Base-by-base conservation (phyloP, 139 green algal genomes). In the Yamagishiella unicocca region DNA sequence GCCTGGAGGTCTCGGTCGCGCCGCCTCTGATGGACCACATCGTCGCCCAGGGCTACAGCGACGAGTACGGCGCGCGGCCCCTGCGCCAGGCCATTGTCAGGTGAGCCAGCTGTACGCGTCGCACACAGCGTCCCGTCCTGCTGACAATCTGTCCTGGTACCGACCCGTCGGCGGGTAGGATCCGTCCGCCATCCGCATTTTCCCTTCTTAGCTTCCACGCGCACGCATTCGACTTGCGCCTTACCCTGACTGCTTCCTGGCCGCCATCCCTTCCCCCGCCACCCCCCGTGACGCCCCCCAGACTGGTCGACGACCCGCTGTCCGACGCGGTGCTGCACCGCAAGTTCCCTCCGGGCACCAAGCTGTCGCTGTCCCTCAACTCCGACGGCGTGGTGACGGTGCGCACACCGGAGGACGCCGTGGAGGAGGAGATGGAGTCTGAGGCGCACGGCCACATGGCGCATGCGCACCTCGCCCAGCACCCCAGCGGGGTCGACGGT, bases 41-140 rank as follows among this genome's bases (percentile, higher is more conserved):
- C 77, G 53, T 94, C 40, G 53, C 76, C 27, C 93, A 97, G 58
- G 96, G 95, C 37, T 96, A 95, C 91, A 93, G 85, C 58, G 87
- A 89, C 42, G 74, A 91, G 54, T 97, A 96, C 62, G 96, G 96
- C 35, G 96, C 93, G 37, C 87, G 96, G 22, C 95, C 96, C 46
- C 89, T 98, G 88, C 90, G 96, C 12, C 90, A 95, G 61, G 95
- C 92, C 76, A 91, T 97, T 70, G 93, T 95, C 6, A n/a, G 79
- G 79, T 84, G n/a, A 24, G 74, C 35, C 50, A 17, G 50, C 14
- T 17, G 17, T 25, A 17, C 50, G 50, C 14, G 50, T 12, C 31
- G 19, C 62, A 71, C 14, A 38, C 29, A 12, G 62, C 14, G 2
- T 46, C 29, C 8, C 8, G 19, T 71, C 29, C 68, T 21, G 4